Conservation (phyloP, 2,329 filamentous ascomycete species). For the Cladosporium velox region DNA sequence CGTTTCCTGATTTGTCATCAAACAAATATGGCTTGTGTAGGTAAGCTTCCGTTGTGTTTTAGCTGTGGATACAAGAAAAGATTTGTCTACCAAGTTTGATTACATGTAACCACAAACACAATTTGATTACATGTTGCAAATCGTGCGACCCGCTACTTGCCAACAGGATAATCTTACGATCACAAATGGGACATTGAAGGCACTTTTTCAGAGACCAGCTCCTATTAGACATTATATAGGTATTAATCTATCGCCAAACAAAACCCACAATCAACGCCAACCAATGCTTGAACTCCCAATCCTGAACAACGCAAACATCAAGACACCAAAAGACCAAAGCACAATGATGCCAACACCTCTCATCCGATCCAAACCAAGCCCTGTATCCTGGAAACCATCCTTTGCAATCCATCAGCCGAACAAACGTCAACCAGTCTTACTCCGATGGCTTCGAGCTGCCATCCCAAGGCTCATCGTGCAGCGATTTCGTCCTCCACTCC, state of each 20-base stretch:
- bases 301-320: background rate
- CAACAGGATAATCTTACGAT: background rate
- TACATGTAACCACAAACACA: too few species aligned
- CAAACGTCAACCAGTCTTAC: background rate
- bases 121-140: too few species aligned
- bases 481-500: background rate
- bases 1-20: background rate
- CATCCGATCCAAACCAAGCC: background rate
- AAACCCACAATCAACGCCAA: background rate
- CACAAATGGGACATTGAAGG: background rate
- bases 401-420: background rate
- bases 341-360: background rate
- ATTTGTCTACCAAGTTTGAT: too few species aligned
- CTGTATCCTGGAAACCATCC: background rate
- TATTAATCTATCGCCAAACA: background rate
- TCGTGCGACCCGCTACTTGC: background rate
- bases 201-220: slow-evolving; percentile 22
- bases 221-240: slow-evolving; percentile 25
- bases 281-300: background rate
- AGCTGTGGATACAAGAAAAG: too few species aligned
- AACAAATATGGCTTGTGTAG: background rate
- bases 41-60: too few species aligned
- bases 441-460: background rate
- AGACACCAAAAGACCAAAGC: background rate
- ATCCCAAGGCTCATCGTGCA: background rate